phyloP scores from a whole-genome alignment of 2,329 filamentous ascomycete genomes.

The Aspergillus carbonarius region DNA sequence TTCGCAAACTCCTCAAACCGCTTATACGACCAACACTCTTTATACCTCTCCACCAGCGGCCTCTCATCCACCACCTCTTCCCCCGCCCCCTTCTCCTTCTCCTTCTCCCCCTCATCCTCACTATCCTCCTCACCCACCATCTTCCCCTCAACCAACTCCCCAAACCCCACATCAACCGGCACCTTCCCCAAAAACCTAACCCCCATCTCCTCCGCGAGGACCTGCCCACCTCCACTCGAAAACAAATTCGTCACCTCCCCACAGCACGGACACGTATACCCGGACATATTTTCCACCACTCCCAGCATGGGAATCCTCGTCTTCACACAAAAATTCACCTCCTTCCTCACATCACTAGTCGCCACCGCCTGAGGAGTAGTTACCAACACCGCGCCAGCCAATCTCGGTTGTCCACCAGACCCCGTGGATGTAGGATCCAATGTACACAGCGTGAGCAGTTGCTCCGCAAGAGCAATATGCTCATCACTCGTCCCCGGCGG shows the following conservation, averaged over 20 bases:
- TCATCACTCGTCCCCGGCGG: conserved; percentile 96
- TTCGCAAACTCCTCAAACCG: conserved; percentile 45
- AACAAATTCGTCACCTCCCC: conserved; percentile 91
- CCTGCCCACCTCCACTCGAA: conserved; percentile 80
- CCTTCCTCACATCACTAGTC: conserved; percentile 90
- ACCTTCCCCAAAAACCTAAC: conserved; percentile 83
- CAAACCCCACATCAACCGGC: conserved; percentile 91
- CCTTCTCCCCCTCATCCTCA: conserved; percentile 27
- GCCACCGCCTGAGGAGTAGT: conserved; percentile 95
- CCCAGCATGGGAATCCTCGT: conserved; percentile 77
- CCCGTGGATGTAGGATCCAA: conserved; percentile 23
- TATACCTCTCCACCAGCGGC: conserved; percentile 44
- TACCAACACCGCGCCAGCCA: conserved; percentile 87
- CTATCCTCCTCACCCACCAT: conserved; percentile 23
- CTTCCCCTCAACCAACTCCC: conserved; percentile 73
- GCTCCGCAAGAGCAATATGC: conserved; percentile 92
- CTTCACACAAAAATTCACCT: conserved; percentile 89
- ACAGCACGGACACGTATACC: conserved; percentile 58
- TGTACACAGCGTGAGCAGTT: conserved; percentile 58
- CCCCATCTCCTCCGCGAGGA: conserved; percentile 83
- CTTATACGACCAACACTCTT: conserved; percentile 44
- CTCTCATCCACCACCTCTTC: conserved; percentile 26
- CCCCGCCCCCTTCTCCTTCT: conserved; percentile 11
- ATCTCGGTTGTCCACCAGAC: conserved; percentile 63
- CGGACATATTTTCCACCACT: conserved; percentile 90